A percentile compares a stretch with the other conserved stretches of the same genome.
phyloP scores from a whole-genome alignment of 139 green algal species.

The Pleodorina starrii region DNA sequence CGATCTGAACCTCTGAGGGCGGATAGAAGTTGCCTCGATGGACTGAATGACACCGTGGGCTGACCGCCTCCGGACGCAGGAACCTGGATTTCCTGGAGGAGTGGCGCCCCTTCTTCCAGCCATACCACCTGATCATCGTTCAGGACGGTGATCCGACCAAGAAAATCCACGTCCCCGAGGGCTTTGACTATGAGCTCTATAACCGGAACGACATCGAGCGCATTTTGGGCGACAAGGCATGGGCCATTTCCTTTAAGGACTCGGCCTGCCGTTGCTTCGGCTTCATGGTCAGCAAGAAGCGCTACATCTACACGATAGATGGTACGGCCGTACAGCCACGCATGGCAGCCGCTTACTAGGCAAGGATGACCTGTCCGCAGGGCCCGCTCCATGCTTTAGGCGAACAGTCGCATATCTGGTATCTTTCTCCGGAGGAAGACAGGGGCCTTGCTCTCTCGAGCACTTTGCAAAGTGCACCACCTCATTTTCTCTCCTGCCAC shows the following conservation, averaged over 20 bases:
- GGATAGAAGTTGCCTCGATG: background rate
- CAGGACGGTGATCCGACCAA: slow-evolving; percentile 91
- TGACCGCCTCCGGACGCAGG: slow-evolving; percentile 44
- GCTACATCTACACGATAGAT: slow-evolving; percentile 98
- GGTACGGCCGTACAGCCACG: too few species aligned
- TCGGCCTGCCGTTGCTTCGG: slow-evolving; percentile 96
- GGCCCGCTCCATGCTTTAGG: too few species aligned
- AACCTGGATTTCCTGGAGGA: slow-evolving; percentile 90
- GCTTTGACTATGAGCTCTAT: slow-evolving; percentile 96
- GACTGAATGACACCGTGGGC: background rate
- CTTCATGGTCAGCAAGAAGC: slow-evolving; percentile 96
- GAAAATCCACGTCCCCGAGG: slow-evolving; percentile 84
- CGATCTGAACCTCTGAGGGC: background rate
- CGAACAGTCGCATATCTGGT: too few species aligned
- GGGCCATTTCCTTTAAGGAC: slow-evolving; percentile 97
- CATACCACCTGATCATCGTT: slow-evolving; percentile 94
- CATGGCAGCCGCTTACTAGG: too few species aligned
- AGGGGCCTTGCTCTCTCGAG: too few species aligned
- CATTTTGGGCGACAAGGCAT: slow-evolving; percentile 94
- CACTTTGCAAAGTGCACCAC: too few species aligned
- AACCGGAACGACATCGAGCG: slow-evolving; percentile 95
- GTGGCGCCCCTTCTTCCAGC: slow-evolving; percentile 92
- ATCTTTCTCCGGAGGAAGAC: too few species aligned
- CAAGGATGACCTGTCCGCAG: too few species aligned
- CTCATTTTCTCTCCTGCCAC: too few species aligned